Base-by-base conservation (phyloP, 139 green algal genomes). In the Asterochloris erici region DNA sequence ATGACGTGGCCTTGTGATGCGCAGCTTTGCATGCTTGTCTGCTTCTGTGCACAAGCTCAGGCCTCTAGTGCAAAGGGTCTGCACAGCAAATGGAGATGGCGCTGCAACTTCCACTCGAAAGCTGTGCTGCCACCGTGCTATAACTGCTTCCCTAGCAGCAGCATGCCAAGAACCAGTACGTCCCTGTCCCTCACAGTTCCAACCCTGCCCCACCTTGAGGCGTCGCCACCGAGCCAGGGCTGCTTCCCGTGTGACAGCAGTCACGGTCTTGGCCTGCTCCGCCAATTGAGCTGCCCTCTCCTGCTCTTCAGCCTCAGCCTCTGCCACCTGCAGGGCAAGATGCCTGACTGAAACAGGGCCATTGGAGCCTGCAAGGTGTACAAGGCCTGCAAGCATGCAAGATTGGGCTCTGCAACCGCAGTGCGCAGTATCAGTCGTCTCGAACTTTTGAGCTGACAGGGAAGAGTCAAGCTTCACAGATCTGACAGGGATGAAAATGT, bases 141-240 rank as follows among this genome's bases (percentile, higher is more conserved):
- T 71, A 9, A 10, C 66, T 24, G 19, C 66, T 26, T 24, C 66
- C 17, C 19, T 71, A 10, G 19, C 66, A 26, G 21, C 19, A 71
- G 66, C 66, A 10, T 26, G 66, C 19, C 1, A 4, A 71, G 21
- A 2, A 26, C 10, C 19, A 71, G 10, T 21, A 9, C 17, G 4
- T 2, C 17, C 66, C 1, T 26, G 66, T 71, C 21, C 21, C 10
- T 4, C 2, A 24, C 10, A 38, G 1, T 77, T 38, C 23, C 23
- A 29, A 28, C n/a, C 23, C 2, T 29, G n/a, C 14, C n/a, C 26
- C 21, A 63, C 78, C 78, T 82, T 61, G 15, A 74, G 26, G 11
- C 70, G 70, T 9, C 80, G 80, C 80, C 80, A 84, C 9, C 60
- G 71, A 23, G 80, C 80, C 74, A 84, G 38, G 14, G 64, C 82